Conservation (phyloP, 176 grass and related monocot genomes). For the Triticum turgidum region DNA sequence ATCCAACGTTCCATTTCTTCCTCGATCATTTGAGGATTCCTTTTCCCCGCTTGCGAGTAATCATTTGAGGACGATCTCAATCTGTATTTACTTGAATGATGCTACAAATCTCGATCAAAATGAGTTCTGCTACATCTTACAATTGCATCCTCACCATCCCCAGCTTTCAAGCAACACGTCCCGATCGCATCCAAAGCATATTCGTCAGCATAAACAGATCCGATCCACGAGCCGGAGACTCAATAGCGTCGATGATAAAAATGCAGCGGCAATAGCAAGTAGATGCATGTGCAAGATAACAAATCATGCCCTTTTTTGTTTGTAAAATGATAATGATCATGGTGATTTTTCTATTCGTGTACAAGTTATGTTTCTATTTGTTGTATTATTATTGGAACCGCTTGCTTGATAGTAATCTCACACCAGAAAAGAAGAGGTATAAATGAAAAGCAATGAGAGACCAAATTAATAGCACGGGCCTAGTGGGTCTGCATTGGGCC, state of each 20-base stretch:
- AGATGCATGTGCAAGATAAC: not conserved
- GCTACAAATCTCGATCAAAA: too few relatives aligned
- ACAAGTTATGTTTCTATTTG: not conserved
- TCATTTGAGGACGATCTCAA: too few relatives aligned
- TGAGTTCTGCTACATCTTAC: too few relatives aligned
- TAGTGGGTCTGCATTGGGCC: not conserved
- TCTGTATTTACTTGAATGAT: too few relatives aligned
- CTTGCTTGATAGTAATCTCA: slow-evolving; percentile 1
- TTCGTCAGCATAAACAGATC: not conserved
- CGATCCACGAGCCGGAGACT: not conserved
- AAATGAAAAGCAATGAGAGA: not conserved
- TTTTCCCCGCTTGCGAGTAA: too few relatives aligned
- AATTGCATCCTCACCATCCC: too few relatives aligned
- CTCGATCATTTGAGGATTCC: too few relatives aligned
- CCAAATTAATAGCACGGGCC: not conserved
- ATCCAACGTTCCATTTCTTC: too few relatives aligned
- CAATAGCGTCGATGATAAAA: not conserved
- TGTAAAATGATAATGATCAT: too few relatives aligned
- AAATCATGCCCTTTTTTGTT: not conserved
- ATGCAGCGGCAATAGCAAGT: not conserved
- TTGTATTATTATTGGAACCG: not conserved
- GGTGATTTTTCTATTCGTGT: too few relatives aligned
- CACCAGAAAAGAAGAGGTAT: not conserved
- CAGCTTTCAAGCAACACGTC: not conserved
- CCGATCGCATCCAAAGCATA: not conserved